phyloP scores from a whole-genome alignment of 1,284 basidiomycete genomes.

The Ceratobasidium sp. region DNA sequence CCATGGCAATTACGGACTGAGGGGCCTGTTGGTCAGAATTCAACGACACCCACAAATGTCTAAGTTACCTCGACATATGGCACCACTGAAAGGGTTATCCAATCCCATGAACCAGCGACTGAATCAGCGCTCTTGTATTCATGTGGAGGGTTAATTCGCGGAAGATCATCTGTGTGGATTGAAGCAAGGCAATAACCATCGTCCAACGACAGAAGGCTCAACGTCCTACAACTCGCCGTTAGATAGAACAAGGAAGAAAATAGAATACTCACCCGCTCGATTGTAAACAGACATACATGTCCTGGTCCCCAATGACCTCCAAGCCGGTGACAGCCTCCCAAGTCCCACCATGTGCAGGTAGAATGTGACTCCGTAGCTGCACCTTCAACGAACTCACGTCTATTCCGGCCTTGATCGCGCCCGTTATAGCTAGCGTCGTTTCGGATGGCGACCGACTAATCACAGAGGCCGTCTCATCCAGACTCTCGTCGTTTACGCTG shows the following conservation, averaged over 20 bases:
- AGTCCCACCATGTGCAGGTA: conserved; percentile 63
- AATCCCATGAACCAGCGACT: conserved; percentile 41
- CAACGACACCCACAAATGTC: background rate
- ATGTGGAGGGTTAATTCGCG: conserved; percentile 47
- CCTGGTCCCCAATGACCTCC: conserved; percentile 60
- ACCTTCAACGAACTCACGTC: conserved; percentile 53
- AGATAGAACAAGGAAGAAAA: background rate
- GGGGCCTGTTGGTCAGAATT: background rate
- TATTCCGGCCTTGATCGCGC: background rate
- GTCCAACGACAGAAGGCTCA: conserved; percentile 50
- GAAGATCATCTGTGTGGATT: conserved; percentile 52
- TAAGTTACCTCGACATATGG: conserved; percentile 44
- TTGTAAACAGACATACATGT: conserved; percentile 67
- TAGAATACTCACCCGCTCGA: conserved; percentile 65
- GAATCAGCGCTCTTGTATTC: conserved; percentile 46
- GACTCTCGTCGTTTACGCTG: conserved; percentile 3
- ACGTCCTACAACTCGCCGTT: conserved; percentile 30
- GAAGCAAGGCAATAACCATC: conserved; percentile 54
- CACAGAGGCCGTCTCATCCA: conserved; percentile 28
- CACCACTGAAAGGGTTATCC: conserved; percentile 45
- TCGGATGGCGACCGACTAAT: conserved; percentile 16
- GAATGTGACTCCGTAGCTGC: conserved; percentile 64
- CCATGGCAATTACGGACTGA: conserved; percentile 46
- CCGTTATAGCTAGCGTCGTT: conserved; percentile 27
- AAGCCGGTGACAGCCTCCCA: conserved; percentile 63